Evolutionary conservation across 768 basidiomycete genomes (phyloP), one percentile per base, ranked within the genome.

Genomic region (Mycena haematopus): DNA sequence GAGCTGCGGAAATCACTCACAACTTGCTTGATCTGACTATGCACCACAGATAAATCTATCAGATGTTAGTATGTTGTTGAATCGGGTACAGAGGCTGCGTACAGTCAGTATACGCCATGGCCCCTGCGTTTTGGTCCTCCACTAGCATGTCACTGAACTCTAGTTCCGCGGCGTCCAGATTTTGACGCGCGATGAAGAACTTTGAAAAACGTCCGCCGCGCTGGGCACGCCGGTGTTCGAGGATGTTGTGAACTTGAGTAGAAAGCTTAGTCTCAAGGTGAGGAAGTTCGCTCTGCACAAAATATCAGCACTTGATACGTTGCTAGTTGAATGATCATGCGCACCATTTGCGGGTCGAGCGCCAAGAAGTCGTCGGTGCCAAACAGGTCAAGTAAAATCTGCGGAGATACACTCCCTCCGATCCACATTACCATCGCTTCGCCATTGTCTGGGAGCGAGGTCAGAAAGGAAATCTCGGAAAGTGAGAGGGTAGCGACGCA

Each of bases 141-240:
- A 97, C 88, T 14, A 99, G 82, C 92, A 97, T 92, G 77, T 99
- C 97, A 66, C 91, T 92, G 70, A 96, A 98, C 74, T 99, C 97
- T 47, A 99, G 85, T 78, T 99, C 96, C 54, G 86, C 79, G 14
- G 86, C 96, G 71, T 99, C 97, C 73, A 95, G 80, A 72, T 97
- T 93, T 73, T 99, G 97, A 10, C 97, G 85, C 0, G 93, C 92
- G 27, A 99, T 82, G 36, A 86, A 77, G 68, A 95, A 79, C 72
- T 87, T 91, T 8, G 81, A 78, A 35, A 74, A 69, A 3, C 79
- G 73, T 4, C 86, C 82, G 17, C 83, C 80, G 33, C 89, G 82
- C 60, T 87, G 82, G 2, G 76, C 69, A 54, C 81, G 79, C 24
- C 92, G 85, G 66, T 88, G 79, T 0, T 85, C 82, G n/a, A 99